Base-by-base conservation (phyloP, 2,329 filamentous ascomycete species). In the Colletotrichum sojae region DNA sequence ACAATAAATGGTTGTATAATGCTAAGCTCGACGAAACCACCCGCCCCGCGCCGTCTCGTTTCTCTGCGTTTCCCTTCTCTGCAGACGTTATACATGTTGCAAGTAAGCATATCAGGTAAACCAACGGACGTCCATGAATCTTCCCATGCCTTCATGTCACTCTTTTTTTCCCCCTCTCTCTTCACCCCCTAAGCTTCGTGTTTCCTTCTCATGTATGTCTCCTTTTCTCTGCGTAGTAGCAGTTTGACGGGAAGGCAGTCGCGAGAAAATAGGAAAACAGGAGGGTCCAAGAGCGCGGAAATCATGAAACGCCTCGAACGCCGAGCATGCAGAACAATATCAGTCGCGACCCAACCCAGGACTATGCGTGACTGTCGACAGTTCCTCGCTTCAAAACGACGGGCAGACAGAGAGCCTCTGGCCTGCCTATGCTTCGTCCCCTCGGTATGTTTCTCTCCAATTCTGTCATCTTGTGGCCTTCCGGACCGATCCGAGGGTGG, bases 281-380 rank as follows among this genome's bases (percentile, higher is more conserved):
- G 8, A 8, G 10, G 31, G 10, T 36, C 31, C 15, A 43, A 43
- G 40, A 43, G 16, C 6, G 31, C 3, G 22, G 49, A 48, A 27
- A 39, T 18, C 22, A 46, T 16, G 25, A 45, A 51, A 60, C 43
- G 55, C 54, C 62, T 45, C 20, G 45, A 59, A 62, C 66, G 66
- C 62, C 62, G 31, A 55, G 62, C 54, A 55, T 66, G 62, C 66
- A 46, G n/a, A 45, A 43, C 13, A 43, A n/a, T 27, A 39, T 46
- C 25, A 45, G 22, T 48, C 49, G 49, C 46, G 46, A 49, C 46
- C 46, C 6, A 20, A 12, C 18, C 46, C 46, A 20, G 46, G 10
- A 22, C 46, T 49, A 25, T 12, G n/a, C 46, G 20, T 22, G 18
- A 5, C n/a, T 49, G 46, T 49, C n/a, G 46, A 49, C 18, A 18